Evolutionary conservation across 257 asterid genomes (phyloP).

Genomic region (Ophiorrhiza pumila): DNA sequence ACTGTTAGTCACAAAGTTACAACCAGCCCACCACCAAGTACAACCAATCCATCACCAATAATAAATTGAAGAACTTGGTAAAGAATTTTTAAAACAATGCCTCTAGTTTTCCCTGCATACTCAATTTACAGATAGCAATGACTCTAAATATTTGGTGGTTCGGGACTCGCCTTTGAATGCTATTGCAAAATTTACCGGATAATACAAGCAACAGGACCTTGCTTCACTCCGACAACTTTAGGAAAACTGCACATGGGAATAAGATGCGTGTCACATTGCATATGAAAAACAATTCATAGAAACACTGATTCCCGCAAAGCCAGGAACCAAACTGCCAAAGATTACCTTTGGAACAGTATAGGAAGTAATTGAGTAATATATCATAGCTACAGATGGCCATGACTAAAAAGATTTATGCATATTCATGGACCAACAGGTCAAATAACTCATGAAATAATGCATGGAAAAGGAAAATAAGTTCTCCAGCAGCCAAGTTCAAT

Average conservation of each 20-base stretch:
- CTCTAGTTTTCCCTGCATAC: neutral
- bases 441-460: neutral
- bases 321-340: neutral
- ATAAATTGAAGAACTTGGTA: neutral
- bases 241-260: slow-evolving; percentile 1
- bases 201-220: neutral
- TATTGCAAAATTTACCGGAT: neutral
- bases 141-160: neutral
- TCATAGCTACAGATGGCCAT: neutral
- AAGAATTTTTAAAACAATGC: neutral
- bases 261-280: neutral
- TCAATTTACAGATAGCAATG: neutral
- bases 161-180: neutral
- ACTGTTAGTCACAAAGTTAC: neutral
- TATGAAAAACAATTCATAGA: neutral
- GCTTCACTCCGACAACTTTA: neutral
- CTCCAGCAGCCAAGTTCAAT: neutral
- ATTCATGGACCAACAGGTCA: neutral
- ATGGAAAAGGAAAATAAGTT: neutral
- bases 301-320: neutral
- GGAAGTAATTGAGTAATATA: neutral
- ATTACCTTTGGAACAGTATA: neutral
- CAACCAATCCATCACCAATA: neutral
- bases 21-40: no score
- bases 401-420: neutral